Base-by-base conservation (phyloP, 2,329 filamentous ascomycete species). In the Ceratocystis albifundus region DNA sequence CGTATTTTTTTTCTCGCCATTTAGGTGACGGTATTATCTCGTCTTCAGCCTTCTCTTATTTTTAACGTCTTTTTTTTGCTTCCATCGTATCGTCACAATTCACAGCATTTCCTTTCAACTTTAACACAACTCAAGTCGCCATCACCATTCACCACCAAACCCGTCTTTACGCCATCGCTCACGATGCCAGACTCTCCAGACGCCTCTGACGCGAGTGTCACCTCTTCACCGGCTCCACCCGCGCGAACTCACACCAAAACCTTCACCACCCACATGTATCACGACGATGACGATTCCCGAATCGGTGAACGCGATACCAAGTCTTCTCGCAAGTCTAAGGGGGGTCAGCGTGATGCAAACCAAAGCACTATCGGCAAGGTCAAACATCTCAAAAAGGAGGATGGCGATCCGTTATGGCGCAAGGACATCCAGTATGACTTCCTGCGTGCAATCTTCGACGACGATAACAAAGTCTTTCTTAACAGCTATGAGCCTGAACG, bases 391-490 rank as follows among this genome's bases (percentile, higher is more conserved):
- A 95, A 95, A 76, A 94, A 94, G 75, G 89, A 92, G 69, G 90
- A 95, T 72, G 90, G 90, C 72, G 88, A 92, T 70, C 90, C 90
- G 61, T 80, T 95, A 3, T 95, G 90, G 90, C 82, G 90, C 71
- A 86, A 85, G 74, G 90, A 95, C 75, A 95, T 95, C 68, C 90
- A 95, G 75, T 92, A 88, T 75, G 90, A 94, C 75, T 94, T 95
- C 71, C 80, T 95, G 70, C 85, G 84, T 71, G 82, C 85, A 62
- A 86, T 95, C 69, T 94, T 95, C 74, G 87, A 92, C 73, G 83
- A 94, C 72, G 81, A 88, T 1, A 74, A 79, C 64, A 79, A 78
- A 69, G 91, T 91, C 73, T 99, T 99, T 75, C 96, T 90, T 73
- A 96, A 96, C 74, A 88, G 89, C 74, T 96, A 93, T 75, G 91